These are phyloP conservation scores for Mycena sp. DNA, from an alignment of 1,284 basidiomycete genomes.

Conservation along the genomic window DNA sequence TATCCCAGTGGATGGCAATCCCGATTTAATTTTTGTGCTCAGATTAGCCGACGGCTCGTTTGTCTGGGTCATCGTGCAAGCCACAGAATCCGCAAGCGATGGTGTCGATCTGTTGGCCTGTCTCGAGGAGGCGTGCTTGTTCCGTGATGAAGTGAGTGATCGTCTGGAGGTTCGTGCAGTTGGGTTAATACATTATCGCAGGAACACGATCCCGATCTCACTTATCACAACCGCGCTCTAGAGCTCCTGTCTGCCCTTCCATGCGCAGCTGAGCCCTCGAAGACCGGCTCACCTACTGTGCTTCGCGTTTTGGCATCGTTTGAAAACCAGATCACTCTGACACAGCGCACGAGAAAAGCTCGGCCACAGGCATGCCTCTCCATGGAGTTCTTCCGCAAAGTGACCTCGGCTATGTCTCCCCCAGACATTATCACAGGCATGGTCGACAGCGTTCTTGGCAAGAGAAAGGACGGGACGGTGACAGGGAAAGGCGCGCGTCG, in stretches of 20 bases:
- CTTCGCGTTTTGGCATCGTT: slow-evolving; percentile 14
- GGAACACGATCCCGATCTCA: not conserved
- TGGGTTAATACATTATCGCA: not conserved
- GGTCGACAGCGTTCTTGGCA: not conserved
- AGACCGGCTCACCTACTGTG: not conserved
- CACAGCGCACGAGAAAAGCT: too few relatives aligned
- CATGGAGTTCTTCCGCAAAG: not conserved
- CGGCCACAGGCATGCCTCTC: not conserved
- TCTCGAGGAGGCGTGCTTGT: slow-evolving; percentile 3
- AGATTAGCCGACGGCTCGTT: slow-evolving; percentile 6
- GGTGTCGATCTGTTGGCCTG: not conserved
- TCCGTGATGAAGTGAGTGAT: not conserved
- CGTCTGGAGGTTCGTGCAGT: not conserved
- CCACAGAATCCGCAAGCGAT: not conserved
- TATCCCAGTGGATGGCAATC: not conserved
- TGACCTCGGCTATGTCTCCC: not conserved
- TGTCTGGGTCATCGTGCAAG: slow-evolving; percentile 8
- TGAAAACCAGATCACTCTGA: slow-evolving; percentile 1
- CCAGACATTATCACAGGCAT: not conserved
- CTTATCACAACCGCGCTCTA: not conserved
- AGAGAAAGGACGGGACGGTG: not conserved
- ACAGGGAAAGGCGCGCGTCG: not conserved
- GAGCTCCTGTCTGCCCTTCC: not conserved
- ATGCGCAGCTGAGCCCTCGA: not conserved
- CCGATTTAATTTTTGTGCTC: slow-evolving; percentile 13